Conservation (phyloP, 345 rosid species). For the Cardamine occulta region DNA sequence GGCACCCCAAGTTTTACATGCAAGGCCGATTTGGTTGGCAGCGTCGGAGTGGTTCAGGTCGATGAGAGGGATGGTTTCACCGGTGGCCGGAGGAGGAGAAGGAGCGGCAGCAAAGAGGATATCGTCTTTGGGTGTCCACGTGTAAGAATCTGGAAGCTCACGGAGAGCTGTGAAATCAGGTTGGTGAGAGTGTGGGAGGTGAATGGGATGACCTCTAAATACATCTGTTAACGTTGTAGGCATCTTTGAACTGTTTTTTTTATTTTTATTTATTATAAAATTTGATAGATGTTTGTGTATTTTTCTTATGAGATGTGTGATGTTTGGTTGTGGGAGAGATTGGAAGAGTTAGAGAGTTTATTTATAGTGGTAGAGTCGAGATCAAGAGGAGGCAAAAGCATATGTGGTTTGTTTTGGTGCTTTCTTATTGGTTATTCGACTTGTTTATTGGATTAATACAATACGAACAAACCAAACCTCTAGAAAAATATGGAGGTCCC, state of each 20-base stretch:
- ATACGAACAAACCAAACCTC: conserved; percentile 46
- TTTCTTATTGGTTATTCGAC: conserved; percentile 35
- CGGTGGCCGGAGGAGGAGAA: conserved; percentile 29
- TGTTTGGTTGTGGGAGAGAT: conserved; percentile 27
- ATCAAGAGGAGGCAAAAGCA: conserved; percentile 35
- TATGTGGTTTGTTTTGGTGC: conserved; percentile 23
- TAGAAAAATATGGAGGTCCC: conserved; percentile 47
- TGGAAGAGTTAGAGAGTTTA: conserved; percentile 35
- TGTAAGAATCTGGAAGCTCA: conserved; percentile 61
- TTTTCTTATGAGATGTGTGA: conserved; percentile 8
- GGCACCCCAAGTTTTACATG: conserved; percentile 78
- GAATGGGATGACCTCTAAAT: conserved; percentile 57
- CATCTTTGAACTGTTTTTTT: conserved; percentile 31
- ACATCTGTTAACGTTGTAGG: conserved; percentile 55
- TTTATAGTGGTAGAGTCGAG: conserved; percentile 42
- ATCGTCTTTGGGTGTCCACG: conserved; percentile 50
- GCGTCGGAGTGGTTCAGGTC: conserved; percentile 59
- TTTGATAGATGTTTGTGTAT: conserved; percentile 7
- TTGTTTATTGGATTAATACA: conserved; percentile 40
- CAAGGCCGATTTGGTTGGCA: conserved; percentile 47
- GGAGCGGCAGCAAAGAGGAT: conserved; percentile 27
- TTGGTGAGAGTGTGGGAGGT: conserved; percentile 50
- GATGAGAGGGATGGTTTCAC: conserved; percentile 52
- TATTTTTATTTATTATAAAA: background rate
- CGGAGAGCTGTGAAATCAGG: conserved; percentile 62